Percentiles rank a stretch among this genome's conserved stretches.
Conservation (phyloP, 2,329 filamentous ascomycete genomes). For the Huntiella moniliformis region DNA sequence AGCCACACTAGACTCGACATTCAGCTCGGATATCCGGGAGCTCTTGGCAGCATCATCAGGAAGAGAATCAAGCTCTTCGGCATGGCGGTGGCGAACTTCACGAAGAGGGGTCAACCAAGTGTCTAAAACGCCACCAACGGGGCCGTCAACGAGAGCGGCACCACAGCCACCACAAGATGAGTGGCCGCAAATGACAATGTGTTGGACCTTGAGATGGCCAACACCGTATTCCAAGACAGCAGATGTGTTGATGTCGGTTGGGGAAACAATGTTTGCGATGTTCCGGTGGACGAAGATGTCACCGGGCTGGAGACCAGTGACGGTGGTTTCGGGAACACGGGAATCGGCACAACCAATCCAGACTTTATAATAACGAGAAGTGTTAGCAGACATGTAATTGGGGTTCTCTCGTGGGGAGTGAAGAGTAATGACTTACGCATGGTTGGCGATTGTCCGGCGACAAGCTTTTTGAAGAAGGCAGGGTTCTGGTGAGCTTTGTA, state of each 20-base stretch:
- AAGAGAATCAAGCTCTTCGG: slow-evolving; percentile 36
- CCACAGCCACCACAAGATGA: slow-evolving; percentile 48
- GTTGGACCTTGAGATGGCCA: slow-evolving; percentile 47
- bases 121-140: slow-evolving; percentile 35
- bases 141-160: slow-evolving; percentile 31
- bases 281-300: slow-evolving; percentile 83
- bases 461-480: slow-evolving; percentile 49
- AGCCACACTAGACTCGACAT: slow-evolving; percentile 50
- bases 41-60: slow-evolving; percentile 34
- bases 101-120: slow-evolving; percentile 35
- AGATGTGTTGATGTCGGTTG: slow-evolving; percentile 55
- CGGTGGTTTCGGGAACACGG: slow-evolving; percentile 64
- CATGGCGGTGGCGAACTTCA: slow-evolving; percentile 26
- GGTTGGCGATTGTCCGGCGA: slow-evolving; percentile 45
- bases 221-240: slow-evolving; percentile 70
- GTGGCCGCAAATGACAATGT: slow-evolving; percentile 54
- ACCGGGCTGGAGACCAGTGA: slow-evolving; percentile 60
- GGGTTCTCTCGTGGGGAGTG: not conserved
- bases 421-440: slow-evolving; percentile 29
- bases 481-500: slow-evolving; percentile 48
- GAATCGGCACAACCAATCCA: slow-evolving; percentile 83
- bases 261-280: slow-evolving; percentile 66
- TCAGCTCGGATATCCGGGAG: slow-evolving; percentile 53
- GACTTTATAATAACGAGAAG: slow-evolving; percentile 23
- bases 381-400: not conserved